Conservation (phyloP, 805 yeast genomes). For the Clavispora vitiphila region DNA sequence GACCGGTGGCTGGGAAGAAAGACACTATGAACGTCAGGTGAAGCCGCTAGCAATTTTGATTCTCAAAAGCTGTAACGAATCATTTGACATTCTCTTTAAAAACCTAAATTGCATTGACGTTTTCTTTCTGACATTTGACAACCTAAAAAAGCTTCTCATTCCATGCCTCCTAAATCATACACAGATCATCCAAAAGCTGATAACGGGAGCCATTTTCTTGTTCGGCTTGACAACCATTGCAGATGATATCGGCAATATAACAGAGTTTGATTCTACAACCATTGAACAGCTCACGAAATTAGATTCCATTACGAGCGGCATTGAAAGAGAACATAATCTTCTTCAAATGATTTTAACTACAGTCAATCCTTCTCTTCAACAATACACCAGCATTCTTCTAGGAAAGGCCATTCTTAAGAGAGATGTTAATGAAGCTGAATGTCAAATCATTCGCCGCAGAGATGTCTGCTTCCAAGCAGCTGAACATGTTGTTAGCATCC, state of each 20-base stretch:
- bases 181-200: slow-evolving; percentile 20
- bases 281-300: slow-evolving; percentile 28
- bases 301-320: slow-evolving; percentile 35
- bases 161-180: slow-evolving; percentile 34
- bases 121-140: slow-evolving; percentile 34
- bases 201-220: slow-evolving; percentile 23
- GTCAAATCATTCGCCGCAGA: slow-evolving; percentile 32
- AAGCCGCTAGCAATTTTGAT: slow-evolving; percentile 17
- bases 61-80: slow-evolving; percentile 7
- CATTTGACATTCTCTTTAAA: slow-evolving; percentile 15
- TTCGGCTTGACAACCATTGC: slow-evolving; percentile 27
- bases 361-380: slow-evolving; percentile 30
- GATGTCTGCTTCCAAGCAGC: slow-evolving; percentile 38
- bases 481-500: slow-evolving; percentile 38
- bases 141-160: slow-evolving; percentile 32
- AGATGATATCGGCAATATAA: slow-evolving; percentile 21
- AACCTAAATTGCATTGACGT: slow-evolving; percentile 33
- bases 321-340: slow-evolving; percentile 29
- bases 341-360: slow-evolving; percentile 25
- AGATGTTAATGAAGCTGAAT: slow-evolving; percentile 22
- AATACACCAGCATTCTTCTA: slow-evolving; percentile 32
- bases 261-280: slow-evolving; percentile 18
- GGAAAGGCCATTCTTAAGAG: slow-evolving; percentile 38
- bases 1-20: slow-evolving; percentile 22
- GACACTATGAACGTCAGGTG: slow-evolving; percentile 20